Conservation (phyloP, 2,329 filamentous ascomycete genomes). For the Xylariaceae sp. region DNA sequence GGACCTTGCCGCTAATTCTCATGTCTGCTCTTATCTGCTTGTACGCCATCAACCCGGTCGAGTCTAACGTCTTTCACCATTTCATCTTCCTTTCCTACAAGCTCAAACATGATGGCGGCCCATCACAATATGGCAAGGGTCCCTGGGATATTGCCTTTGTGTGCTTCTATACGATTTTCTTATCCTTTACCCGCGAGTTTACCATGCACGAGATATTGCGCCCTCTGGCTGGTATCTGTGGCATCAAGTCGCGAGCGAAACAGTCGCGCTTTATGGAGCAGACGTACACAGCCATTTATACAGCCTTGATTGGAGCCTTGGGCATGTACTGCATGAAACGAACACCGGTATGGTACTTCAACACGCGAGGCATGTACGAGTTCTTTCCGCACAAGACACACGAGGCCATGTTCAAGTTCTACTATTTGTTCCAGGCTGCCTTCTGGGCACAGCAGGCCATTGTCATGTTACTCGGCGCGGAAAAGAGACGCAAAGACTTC, state of each 20-base stretch:
- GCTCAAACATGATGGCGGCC: constrained; percentile 48
- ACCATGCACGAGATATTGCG: constrained; percentile 71
- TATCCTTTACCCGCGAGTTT: constrained; percentile 75
- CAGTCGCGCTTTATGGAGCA: constrained; percentile 76
- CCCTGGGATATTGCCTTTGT: constrained; percentile 70
- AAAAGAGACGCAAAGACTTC: constrained; percentile 75
- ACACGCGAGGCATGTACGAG: constrained; percentile 72
- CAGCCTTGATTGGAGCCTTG: constrained; percentile 65
- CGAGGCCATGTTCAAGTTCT: constrained; percentile 69
- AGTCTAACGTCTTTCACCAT: constrained; percentile 64
- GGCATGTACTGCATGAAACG: constrained; percentile 72
- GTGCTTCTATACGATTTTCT: constrained; percentile 69
- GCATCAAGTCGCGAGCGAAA: constrained; percentile 64
- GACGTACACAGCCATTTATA: constrained; percentile 74
- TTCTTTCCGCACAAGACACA: constrained; percentile 69
- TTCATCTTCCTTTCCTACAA: constrained; percentile 74
- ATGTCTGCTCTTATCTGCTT: constrained; percentile 54
- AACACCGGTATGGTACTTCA: constrained; percentile 76
- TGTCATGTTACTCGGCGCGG: constrained; percentile 68
- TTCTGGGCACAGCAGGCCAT: constrained; percentile 77
- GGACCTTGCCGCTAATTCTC: constrained; percentile 57
- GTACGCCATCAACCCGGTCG: constrained; percentile 65
- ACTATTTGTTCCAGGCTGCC: constrained; percentile 73
- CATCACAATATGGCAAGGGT: constrained; percentile 70
- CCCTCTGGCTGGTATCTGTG: constrained; percentile 60